Percentiles rank a stretch among this genome's conserved stretches.
phyloP scores from a whole-genome alignment of 345 rosid genomes.

The Eucalyptus globulus region DNA sequence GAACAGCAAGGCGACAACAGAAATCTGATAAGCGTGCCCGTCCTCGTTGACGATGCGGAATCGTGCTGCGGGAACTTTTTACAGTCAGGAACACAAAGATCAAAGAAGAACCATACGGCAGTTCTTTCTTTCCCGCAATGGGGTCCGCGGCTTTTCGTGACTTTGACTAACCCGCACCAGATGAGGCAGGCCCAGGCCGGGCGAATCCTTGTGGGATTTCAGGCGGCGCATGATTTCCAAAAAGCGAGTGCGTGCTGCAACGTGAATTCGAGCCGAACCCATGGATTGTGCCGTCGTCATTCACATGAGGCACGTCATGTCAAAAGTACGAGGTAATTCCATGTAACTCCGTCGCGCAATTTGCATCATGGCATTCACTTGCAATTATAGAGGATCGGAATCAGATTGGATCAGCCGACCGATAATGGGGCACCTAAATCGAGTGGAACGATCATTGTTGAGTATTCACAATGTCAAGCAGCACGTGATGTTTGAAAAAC shows the following conservation, averaged over 20 bases:
- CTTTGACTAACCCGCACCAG: neutral
- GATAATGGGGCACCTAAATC: neutral
- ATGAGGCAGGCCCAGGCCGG: neutral
- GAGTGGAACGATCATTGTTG: neutral
- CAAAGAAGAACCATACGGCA: neutral
- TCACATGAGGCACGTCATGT: neutral
- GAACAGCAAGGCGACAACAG: neutral
- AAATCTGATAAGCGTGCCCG: neutral
- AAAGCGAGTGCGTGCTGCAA: neutral
- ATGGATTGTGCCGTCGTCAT: neutral
- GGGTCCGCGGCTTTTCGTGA: neutral
- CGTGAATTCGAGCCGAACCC: neutral
- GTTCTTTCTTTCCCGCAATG: neutral
- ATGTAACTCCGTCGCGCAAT: neutral
- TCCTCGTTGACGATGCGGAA: neutral
- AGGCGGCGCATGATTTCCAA: neutral
- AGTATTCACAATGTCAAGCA: neutral
- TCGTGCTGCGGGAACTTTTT: neutral
- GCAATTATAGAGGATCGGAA: neutral
- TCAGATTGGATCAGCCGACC: neutral
- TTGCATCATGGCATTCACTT: neutral
- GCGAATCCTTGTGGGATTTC: neutral
- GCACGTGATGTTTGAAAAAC: neutral
- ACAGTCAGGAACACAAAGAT: neutral
- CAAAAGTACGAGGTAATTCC: neutral